Evolutionary conservation across 306 rosid species (phyloP).

Genomic region (Hippophae rhamnoides): DNA sequence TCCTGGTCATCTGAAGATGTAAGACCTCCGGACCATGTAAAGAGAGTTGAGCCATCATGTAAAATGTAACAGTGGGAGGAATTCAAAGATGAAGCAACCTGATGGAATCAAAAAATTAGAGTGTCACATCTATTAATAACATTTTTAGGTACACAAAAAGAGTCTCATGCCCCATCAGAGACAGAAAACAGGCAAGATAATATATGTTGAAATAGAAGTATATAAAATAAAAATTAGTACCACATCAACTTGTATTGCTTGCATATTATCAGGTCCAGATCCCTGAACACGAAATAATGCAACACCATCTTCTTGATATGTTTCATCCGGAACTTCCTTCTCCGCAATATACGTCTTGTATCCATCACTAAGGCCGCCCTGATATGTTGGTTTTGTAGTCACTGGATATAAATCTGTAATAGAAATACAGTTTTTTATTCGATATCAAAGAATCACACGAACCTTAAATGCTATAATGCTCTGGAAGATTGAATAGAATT

Average conservation of each 20-base stretch:
- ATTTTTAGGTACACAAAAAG: slow-evolving; percentile 10
- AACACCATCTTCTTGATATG: slow-evolving; percentile 67
- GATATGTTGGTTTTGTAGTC: slow-evolving; percentile 16
- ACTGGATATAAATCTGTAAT: slow-evolving; percentile 7
- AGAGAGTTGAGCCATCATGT: slow-evolving; percentile 54
- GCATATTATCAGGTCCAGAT: slow-evolving; percentile 94
- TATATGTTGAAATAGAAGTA: not conserved
- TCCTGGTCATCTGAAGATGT: slow-evolving; percentile 66
- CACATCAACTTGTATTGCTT: slow-evolving; percentile 88
- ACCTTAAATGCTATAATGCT: slow-evolving; percentile 77
- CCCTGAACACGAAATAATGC: slow-evolving; percentile 96
- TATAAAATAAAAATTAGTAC: slow-evolving; percentile 30
- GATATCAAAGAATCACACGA: slow-evolving; percentile 24
- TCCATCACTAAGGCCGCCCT: slow-evolving; percentile 94
- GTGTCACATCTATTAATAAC: not conserved
- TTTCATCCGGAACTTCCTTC: slow-evolving; percentile 68
- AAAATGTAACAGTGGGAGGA: slow-evolving; percentile 80
- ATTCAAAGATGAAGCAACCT: slow-evolving; percentile 93
- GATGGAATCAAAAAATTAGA: slow-evolving; percentile 13
- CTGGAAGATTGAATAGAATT: slow-evolving; percentile 78
- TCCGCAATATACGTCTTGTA: slow-evolving; percentile 56
- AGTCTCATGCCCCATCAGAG: not conserved
- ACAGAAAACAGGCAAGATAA: not conserved
- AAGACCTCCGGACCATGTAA: slow-evolving; percentile 78
- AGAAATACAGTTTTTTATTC: slow-evolving; percentile 1